Percentiles rank a stretch among this genome's conserved stretches.
phyloP scores from a whole-genome alignment of 2,329 filamentous ascomycete genomes.

The Hirsutella rhossiliensis region DNA sequence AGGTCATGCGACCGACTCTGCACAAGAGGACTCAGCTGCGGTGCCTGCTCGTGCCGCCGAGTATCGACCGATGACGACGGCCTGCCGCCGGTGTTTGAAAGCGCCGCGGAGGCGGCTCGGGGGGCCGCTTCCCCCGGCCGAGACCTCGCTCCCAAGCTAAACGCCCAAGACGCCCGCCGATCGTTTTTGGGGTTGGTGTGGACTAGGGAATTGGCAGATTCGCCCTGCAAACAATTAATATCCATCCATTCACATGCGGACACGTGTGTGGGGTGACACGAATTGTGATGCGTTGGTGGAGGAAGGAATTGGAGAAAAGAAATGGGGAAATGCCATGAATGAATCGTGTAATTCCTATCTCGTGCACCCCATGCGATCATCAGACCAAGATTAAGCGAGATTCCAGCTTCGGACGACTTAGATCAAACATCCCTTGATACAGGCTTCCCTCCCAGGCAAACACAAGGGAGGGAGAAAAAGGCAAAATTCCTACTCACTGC shows the following conservation, averaged over 20 bases:
- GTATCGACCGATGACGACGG: not conserved
- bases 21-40: not conserved
- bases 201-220: constrained; percentile 16
- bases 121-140: constrained; percentile 11
- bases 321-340: constrained; percentile 6
- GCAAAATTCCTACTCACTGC: constrained; percentile 8
- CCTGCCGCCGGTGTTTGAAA: constrained; percentile 2
- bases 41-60: not conserved
- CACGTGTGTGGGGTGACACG: constrained; percentile 9
- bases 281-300: constrained; percentile 2
- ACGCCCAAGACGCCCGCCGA: constrained; percentile 32
- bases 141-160: constrained; percentile 23
- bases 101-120: constrained; percentile 10
- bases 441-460: constrained; percentile 8
- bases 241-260: constrained; percentile 14
- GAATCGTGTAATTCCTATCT: constrained; percentile 30
- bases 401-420: not conserved
- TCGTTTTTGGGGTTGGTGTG: constrained; percentile 20
- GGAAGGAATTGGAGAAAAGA: not conserved
- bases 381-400: not conserved
- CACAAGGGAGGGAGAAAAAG: constrained; percentile 1
- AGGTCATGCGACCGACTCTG: not conserved
- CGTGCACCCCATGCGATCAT: constrained; percentile 22
- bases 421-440: not conserved
- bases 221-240: constrained; percentile 26